A percentile compares a stretch with the other conserved stretches of the same genome.
Conservation (phyloP, 2,329 filamentous ascomycete species). For the Sclerotinia glacialis region DNA sequence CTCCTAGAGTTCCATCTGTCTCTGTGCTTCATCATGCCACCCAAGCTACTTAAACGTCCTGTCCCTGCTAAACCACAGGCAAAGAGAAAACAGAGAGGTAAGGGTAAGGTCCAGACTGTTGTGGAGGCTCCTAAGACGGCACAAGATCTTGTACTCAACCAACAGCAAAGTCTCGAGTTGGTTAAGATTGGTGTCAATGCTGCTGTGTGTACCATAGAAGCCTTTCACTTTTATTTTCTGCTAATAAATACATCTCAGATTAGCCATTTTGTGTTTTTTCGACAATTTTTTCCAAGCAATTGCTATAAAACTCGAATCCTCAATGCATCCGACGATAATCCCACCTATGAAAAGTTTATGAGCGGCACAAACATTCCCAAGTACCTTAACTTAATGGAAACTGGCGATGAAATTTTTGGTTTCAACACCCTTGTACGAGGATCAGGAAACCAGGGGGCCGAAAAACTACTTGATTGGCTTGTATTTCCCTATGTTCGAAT, state of each 20-base stretch:
- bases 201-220: conserved; percentile 20
- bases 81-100: not conserved
- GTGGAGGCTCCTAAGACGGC: not conserved
- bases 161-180: conserved; percentile 26
- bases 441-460: conserved; percentile 22
- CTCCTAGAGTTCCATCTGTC: not conserved
- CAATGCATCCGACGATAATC: conserved; percentile 1
- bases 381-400: conserved; percentile 1
- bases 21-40: not conserved
- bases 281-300: conserved; percentile 2
- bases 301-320: conserved; percentile 16
- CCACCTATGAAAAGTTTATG: conserved; percentile 9
- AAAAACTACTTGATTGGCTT: conserved; percentile 35
- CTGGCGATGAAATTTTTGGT: conserved; percentile 4
- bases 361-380: conserved; percentile 6
- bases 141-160: conserved; percentile 16
- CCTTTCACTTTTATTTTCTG: not conserved
- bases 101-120: not conserved
- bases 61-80: not conserved
- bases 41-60: not conserved
- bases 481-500: conserved; percentile 22
- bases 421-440: conserved; percentile 19
- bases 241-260: conserved; percentile 21
- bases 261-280: conserved; percentile 23
- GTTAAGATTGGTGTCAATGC: conserved; percentile 26